Conservation (phyloP, 768 basidiomycete species). For the Thelephora aurantiotincta region DNA sequence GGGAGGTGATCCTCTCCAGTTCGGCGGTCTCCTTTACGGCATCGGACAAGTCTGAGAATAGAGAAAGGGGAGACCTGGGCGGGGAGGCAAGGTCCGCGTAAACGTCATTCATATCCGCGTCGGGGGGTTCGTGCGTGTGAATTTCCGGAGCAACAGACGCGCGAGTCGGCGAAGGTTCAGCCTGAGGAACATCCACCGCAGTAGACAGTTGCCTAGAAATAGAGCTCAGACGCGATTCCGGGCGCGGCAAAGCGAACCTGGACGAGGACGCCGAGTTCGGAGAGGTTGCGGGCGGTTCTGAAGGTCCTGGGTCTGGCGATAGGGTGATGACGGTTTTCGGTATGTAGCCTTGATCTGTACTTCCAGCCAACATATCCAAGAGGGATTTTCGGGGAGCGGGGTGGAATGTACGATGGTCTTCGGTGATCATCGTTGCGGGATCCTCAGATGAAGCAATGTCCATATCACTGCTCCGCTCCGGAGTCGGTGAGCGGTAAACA, state of each 20-base stretch:
- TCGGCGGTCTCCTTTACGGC: conserved; percentile 10
- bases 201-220: neutral
- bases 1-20: conserved; percentile 9
- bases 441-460: conserved; percentile 1
- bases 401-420: neutral
- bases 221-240: neutral
- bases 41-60: conserved; percentile 2
- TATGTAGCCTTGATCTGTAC: neutral
- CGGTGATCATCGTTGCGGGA: neutral
- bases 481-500: conserved; percentile 13
- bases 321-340: too few relatives aligned
- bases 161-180: neutral
- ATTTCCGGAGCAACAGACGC: neutral
- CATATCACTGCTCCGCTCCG: conserved; percentile 7
- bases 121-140: neutral
- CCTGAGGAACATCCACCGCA: neutral
- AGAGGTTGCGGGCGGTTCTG: too few relatives aligned
- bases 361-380: conserved; percentile 1
- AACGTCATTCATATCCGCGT: neutral
- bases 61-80: neutral
- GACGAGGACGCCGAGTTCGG: neutral
- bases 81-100: neutral
- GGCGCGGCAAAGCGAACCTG: neutral
- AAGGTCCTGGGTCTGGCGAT: too few relatives aligned
- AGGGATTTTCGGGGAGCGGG: conserved; percentile 10